Evolutionary conservation across 345 rosid genomes (phyloP).

Genomic region (Rubroshorea leprosula): DNA sequence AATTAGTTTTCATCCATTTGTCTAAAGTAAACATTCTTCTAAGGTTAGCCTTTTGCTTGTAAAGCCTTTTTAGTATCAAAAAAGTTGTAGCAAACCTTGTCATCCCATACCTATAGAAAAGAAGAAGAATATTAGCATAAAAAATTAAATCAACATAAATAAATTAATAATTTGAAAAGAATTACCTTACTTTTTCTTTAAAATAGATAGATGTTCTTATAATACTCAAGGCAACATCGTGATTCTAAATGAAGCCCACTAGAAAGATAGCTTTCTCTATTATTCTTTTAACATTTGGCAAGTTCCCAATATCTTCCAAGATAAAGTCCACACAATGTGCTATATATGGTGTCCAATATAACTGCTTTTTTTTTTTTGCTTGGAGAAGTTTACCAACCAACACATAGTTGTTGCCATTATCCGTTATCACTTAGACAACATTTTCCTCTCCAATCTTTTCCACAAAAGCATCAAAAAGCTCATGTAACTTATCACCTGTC

Average conservation of each 20-base stretch:
- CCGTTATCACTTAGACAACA: slow-evolving; percentile 11
- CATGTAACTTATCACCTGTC: neutral
- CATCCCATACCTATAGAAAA: no score
- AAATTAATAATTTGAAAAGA: no score
- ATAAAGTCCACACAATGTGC: neutral
- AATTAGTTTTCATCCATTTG: slow-evolving; percentile 1
- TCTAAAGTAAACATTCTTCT: neutral
- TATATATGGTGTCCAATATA: neutral
- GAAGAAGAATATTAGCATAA: no score
- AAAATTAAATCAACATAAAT: no score
- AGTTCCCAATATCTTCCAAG: neutral
- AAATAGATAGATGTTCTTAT: neutral
- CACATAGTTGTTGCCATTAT: neutral
- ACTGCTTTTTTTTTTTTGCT: no score
- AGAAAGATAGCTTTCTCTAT: neutral
- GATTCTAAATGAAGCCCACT: neutral
- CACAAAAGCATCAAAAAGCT: neutral
- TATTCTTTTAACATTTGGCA: neutral
- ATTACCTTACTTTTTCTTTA: neutral
- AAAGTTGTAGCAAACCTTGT: neutral
- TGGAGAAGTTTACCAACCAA: neutral
- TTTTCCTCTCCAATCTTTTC: slow-evolving; percentile 11
- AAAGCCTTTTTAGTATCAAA: no score
- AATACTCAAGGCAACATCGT: neutral
- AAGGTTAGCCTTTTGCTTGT: neutral